phyloP scores from a whole-genome alignment of 2,329 filamentous ascomycete genomes.

The Colletotrichum karsti region DNA sequence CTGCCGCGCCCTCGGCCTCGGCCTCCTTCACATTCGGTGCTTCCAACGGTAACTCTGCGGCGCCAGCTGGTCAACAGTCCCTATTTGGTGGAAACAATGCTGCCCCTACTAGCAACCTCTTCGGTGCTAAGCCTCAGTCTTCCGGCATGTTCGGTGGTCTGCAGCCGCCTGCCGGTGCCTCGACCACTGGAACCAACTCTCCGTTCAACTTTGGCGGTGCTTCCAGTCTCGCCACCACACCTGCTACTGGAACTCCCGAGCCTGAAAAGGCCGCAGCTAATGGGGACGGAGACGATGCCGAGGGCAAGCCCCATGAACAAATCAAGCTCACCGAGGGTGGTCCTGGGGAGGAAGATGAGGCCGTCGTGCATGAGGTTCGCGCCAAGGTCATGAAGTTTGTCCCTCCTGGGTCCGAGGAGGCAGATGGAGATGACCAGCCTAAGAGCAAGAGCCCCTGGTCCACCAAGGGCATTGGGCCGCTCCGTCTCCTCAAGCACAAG shows the following conservation, averaged over 20 bases:
- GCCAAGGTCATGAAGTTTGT: slow-evolving; percentile 74
- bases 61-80: slow-evolving; percentile 20
- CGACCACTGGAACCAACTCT: slow-evolving; percentile 59
- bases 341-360: slow-evolving; percentile 77
- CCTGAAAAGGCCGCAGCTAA: slow-evolving; percentile 44
- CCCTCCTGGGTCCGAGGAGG: slow-evolving; percentile 51
- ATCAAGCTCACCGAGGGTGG: slow-evolving; percentile 74
- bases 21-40: slow-evolving; percentile 34
- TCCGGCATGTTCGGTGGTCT: slow-evolving; percentile 46
- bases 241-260: slow-evolving; percentile 66
- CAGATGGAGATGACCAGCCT: slow-evolving; percentile 48
- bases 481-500: slow-evolving; percentile 80
- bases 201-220: slow-evolving; percentile 65
- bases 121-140: slow-evolving; percentile 31
- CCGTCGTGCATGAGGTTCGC: slow-evolving; percentile 73
- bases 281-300: slow-evolving; percentile 52
- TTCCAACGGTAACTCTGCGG: slow-evolving; percentile 7
- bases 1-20: slow-evolving; percentile 20
- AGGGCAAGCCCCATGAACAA: slow-evolving; percentile 71
- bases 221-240: slow-evolving; percentile 69
- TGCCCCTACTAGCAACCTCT: slow-evolving; percentile 20
- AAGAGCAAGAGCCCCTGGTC: slow-evolving; percentile 70
- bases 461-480: slow-evolving; percentile 74
- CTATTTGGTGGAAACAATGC: slow-evolving; percentile 16
- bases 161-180: slow-evolving; percentile 51